Evolutionary conservation across 192 early-diverging fungal species (phyloP).

Genomic region (Coemansia erecta): DNA sequence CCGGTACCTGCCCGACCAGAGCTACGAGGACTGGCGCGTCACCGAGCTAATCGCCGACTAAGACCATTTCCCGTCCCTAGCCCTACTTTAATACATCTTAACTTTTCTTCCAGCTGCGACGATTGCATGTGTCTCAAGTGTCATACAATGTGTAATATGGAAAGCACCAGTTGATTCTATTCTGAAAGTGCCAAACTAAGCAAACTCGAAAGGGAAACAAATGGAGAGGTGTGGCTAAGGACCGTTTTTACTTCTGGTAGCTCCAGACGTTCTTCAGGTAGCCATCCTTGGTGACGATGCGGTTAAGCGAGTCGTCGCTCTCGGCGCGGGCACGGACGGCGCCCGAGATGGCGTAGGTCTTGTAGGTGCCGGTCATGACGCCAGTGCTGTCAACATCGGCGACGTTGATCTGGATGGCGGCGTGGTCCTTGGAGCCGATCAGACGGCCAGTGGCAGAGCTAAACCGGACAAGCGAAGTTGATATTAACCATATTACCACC

Average conservation of each 20-base stretch:
- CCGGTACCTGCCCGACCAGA: conserved; percentile 89
- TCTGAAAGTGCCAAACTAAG: too few relatives aligned
- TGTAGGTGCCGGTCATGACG: conserved; percentile 66
- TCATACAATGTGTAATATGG: not conserved
- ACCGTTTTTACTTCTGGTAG: conserved; percentile 63
- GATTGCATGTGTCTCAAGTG: not conserved
- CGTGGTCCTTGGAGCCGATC: conserved; percentile 98
- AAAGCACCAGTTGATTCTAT: not conserved
- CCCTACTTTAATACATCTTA: too few relatives aligned
- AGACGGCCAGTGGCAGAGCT: conserved; percentile 97
- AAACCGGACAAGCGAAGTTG: conserved; percentile 2
- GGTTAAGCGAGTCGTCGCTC: conserved; percentile 96
- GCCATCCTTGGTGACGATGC: conserved; percentile 76
- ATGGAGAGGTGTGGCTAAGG: conserved; percentile 1
- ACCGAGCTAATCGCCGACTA: conserved; percentile 82
- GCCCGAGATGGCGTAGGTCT: conserved; percentile 90
- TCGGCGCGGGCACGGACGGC: conserved; percentile 87
- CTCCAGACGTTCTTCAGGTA: conserved; percentile 76
- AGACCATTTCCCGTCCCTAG: not conserved
- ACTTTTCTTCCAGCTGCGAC: too few relatives aligned
- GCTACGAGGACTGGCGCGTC: conserved; percentile 93
- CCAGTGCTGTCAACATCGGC: conserved; percentile 88
- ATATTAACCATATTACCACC: not conserved
- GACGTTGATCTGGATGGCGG: conserved; percentile 97
- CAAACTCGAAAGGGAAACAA: conserved; percentile 1